These are phyloP conservation scores for Aspergillus ellipticus DNA, from an alignment of 495 filamentous ascomycete species.

Conservation along the genomic window DNA sequence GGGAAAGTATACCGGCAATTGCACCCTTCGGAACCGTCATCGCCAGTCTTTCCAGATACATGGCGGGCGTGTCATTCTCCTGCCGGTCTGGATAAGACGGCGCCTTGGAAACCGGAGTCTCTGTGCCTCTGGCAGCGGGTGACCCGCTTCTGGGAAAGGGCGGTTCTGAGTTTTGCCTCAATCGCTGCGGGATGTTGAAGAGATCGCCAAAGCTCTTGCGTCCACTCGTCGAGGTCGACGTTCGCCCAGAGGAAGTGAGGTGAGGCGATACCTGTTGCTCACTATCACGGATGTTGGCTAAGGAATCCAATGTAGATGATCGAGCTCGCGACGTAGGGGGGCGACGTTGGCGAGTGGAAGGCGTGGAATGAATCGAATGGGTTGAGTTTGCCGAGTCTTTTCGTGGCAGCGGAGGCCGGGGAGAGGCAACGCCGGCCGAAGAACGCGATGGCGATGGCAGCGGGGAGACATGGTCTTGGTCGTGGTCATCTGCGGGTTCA, in stretches of 20 bases:
- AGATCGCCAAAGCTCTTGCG: constrained; percentile 88
- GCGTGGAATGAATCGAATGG: constrained; percentile 71
- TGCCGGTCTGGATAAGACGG: constrained; percentile 74
- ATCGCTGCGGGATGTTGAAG: constrained; percentile 65
- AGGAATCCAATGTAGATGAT: constrained; percentile 87
- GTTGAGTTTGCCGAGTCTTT: constrained; percentile 64
- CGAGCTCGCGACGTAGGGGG: constrained; percentile 50
- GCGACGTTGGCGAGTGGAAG: constrained; percentile 41
- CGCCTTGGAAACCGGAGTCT: constrained; percentile 66
- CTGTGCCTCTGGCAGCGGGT: constrained; percentile 46
- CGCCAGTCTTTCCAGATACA: constrained; percentile 80
- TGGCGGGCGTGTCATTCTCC: constrained; percentile 85
- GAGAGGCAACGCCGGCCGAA: constrained; percentile 41
- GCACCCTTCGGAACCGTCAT: constrained; percentile 71
- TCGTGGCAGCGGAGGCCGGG: constrained; percentile 45
- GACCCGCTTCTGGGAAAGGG: constrained; percentile 59
- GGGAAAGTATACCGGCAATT: constrained; percentile 77
- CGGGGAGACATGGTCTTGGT: constrained; percentile 44
- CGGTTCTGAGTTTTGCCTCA: constrained; percentile 74
- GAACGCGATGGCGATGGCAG: constrained; percentile 55
- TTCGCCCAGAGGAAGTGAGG: constrained; percentile 58
- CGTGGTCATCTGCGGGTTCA: constrained; percentile 26
- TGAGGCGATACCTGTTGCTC: constrained; percentile 57
- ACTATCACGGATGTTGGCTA: constrained; percentile 51
- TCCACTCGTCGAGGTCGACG: constrained; percentile 77